phyloP scores from a whole-genome alignment of 2,329 filamentous ascomycete genomes.

The Fusarium virguliforme region DNA sequence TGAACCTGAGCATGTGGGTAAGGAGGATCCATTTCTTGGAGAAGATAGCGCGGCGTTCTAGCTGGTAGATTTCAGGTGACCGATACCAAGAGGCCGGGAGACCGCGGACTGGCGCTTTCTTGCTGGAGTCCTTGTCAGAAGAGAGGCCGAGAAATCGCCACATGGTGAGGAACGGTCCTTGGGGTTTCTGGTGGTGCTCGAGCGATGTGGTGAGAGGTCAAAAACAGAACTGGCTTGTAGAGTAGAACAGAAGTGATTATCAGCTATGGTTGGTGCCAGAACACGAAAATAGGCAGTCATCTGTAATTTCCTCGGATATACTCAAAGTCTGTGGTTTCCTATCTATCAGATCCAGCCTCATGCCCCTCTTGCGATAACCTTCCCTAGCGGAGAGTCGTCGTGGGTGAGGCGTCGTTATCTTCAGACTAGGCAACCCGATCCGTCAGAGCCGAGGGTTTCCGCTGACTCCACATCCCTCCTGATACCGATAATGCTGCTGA shows the following conservation, averaged over 20 bases:
- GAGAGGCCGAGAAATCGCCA: constrained; percentile 37
- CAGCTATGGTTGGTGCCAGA: not conserved
- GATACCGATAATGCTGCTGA: constrained; percentile 4
- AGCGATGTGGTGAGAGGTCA: not conserved
- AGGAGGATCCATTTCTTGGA: constrained; percentile 70
- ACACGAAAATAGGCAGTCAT: not conserved
- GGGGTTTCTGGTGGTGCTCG: not conserved
- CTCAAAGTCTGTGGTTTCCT: constrained; percentile 1
- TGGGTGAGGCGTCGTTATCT: not conserved
- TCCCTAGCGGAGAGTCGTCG: not conserved
- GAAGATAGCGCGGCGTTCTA: constrained; percentile 70
- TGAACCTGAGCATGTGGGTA: constrained; percentile 66
- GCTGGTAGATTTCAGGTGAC: constrained; percentile 66
- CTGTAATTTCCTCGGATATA: constrained; percentile 1
- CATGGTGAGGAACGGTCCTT: constrained; percentile 14
- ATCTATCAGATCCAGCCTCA: not conserved
- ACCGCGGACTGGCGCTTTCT: constrained; percentile 49
- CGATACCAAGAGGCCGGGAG: constrained; percentile 68
- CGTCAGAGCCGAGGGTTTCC: constrained; percentile 9
- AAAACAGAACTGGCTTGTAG: not conserved
- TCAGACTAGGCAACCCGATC: constrained; percentile 5
- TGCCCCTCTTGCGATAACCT: constrained; percentile 1
- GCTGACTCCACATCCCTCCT: constrained; percentile 2
- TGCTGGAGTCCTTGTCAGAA: constrained; percentile 16
- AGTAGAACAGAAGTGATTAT: not conserved